These are phyloP conservation scores for Kodamaea kakaduensis DNA, from an alignment of 805 yeast genomes.

Conservation along the genomic window DNA sequence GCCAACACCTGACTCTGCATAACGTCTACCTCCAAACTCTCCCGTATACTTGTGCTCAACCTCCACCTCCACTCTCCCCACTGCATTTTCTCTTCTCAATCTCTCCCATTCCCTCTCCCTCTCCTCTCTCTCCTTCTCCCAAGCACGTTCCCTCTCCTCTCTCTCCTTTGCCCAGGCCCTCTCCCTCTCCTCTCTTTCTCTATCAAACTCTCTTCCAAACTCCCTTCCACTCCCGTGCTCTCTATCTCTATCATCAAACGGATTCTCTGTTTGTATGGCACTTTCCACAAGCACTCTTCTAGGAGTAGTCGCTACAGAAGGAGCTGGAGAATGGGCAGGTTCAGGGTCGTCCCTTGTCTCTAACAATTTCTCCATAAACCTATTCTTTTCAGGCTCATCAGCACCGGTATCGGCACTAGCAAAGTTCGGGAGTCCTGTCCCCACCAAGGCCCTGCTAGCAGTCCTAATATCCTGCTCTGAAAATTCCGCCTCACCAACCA, in stretches of 20 bases:
- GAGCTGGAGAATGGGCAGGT: constrained; percentile 1
- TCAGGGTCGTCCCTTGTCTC: neutral
- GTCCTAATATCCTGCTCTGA: constrained; percentile 62
- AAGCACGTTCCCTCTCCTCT: neutral
- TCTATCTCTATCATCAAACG: constrained; percentile 5
- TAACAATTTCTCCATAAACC: constrained; percentile 17
- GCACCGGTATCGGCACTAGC: constrained; percentile 33
- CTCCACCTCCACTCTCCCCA: no score
- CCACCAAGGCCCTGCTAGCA: constrained; percentile 67
- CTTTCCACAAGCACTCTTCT: constrained; percentile 10
- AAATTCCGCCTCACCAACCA: constrained; percentile 62
- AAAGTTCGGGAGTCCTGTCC: constrained; percentile 75
- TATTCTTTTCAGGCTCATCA: constrained; percentile 9
- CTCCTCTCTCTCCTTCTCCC: neutral
- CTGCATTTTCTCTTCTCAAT: neutral
- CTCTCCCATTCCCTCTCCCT: neutral
- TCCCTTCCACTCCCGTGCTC: constrained; percentile 7
- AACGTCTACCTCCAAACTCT: no score
- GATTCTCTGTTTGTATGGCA: constrained; percentile 10
- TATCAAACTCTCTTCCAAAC: neutral
- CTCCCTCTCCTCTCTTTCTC: neutral
- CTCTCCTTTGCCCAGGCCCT: neutral
- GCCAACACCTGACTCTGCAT: no score
- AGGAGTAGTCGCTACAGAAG: neutral
- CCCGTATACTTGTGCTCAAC: no score